phyloP scores from a whole-genome alignment of 345 rosid species.

The Citropsis articulata region DNA sequence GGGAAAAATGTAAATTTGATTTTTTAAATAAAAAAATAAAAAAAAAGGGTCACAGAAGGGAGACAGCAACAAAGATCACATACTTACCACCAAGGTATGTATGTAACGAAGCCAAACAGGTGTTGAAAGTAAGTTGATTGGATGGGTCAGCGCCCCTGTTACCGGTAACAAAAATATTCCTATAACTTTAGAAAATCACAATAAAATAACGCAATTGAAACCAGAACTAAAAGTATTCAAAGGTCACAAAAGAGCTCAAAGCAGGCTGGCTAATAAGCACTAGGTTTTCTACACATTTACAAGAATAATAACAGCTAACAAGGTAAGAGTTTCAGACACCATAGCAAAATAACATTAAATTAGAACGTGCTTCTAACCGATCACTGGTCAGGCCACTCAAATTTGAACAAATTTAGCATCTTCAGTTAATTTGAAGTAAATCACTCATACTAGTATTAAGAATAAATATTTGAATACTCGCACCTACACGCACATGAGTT shows the following conservation, averaged over 20 bases:
- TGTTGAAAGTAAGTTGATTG: constrained; percentile 56
- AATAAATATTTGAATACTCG: neutral
- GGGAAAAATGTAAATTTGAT: neutral
- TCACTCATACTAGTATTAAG: neutral
- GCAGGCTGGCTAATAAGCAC: neutral
- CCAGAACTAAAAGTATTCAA: neutral
- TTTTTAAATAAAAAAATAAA: too few relatives aligned
- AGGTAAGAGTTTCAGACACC: neutral
- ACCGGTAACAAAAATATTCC: neutral
- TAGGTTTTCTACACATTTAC: neutral
- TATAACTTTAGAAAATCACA: neutral
- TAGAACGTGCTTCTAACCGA: neutral
- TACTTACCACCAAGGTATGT: constrained; percentile 87
- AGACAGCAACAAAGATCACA: neutral
- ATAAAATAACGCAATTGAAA: neutral
- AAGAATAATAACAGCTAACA: neutral
- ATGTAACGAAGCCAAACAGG: constrained; percentile 80
- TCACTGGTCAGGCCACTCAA: neutral
- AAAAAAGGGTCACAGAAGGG: neutral
- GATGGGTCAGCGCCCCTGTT: constrained; percentile 29
- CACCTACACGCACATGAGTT: neutral
- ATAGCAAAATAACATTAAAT: neutral
- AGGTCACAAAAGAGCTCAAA: neutral
- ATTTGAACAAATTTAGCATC: neutral
- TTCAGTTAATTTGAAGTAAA: neutral